Evolutionary conservation across 1,139 yeast species (phyloP), one percentile per base, ranked within the genome.

Genomic region (Yamadazyma dendronema): DNA sequence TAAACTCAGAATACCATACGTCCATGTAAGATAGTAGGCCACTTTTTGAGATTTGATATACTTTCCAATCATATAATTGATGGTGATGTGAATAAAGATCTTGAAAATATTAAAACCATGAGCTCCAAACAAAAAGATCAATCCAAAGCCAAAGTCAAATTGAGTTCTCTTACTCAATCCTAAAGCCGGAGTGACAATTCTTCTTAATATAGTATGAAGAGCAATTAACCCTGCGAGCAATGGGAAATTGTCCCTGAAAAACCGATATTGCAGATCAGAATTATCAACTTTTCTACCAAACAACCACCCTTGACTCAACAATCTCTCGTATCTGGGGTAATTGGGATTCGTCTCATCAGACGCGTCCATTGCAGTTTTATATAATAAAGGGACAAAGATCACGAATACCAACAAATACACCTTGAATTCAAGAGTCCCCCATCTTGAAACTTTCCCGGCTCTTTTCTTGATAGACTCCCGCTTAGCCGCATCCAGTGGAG

Each of bases 201-300:
- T 59, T 48, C 95, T 74, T 13, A 81, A 47, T 0, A 54, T 38
- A 4, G 70, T 61, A 57, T 92, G 97, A 1, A 67, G 56, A 0
- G 58, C 50, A 35, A 83, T 69, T 36, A 88, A 66, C 1, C 64
- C 76, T 17, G 69, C 57, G 35, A 94, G 62, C 37, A 84, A 57
- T 9, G 79, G 76, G 48, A 90, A 71, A 56, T 88, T 89, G 53
- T 84, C 83, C 50, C 98, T 74, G 57, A 94, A 89, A 52, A 89
- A 87, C 22, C 88, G 67, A 54, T 92, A 94, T 59, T 94, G 99
- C 28, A 71, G 70, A 56, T 94, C 99, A 3, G 96, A 84, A 56
- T 90, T 90, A 57, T 94, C 97, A 48, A 78, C 94, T 65, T 77
- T 83, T 23, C 94, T 62, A 2, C 90, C 89, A 48, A 81, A 79